A percentile compares a stretch with the other conserved stretches of the same genome.
Conservation (phyloP, 176 grass and related monocot genomes). For the Elaeis guineensis region DNA sequence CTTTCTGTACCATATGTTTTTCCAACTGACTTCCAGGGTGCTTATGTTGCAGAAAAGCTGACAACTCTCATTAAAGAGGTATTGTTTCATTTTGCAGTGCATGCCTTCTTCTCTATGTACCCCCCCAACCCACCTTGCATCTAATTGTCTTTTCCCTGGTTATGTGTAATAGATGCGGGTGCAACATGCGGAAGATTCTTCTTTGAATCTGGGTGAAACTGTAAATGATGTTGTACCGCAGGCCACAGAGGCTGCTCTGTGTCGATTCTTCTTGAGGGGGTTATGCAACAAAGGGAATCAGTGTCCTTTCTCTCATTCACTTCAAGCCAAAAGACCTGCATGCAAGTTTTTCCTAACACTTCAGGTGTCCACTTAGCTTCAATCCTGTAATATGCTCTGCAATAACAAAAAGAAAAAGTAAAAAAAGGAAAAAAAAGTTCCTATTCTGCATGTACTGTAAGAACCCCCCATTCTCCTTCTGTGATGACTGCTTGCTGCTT, state of each 20-base stretch:
- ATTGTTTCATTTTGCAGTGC: background rate
- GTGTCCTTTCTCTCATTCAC: slow-evolving; percentile 79
- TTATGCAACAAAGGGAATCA: slow-evolving; percentile 42
- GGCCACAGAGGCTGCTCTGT: slow-evolving; percentile 22
- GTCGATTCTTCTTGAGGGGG: slow-evolving; percentile 60
- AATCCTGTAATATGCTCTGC: too few species aligned
- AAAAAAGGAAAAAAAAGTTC: too few species aligned
- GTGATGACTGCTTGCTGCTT: too few species aligned
- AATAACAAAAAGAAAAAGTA: too few species aligned
- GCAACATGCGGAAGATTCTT: slow-evolving; percentile 18
- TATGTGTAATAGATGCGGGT: slow-evolving; percentile 32
- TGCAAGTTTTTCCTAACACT: slow-evolving; percentile 85
- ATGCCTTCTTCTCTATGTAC: background rate
- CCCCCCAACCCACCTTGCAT: background rate
- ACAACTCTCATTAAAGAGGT: slow-evolving; percentile 31
- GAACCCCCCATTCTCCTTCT: too few species aligned
- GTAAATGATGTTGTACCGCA: slow-evolving; percentile 13
- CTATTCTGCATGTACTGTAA: too few species aligned
- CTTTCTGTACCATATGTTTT: slow-evolving; percentile 55
- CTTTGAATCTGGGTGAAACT: slow-evolving; percentile 8
- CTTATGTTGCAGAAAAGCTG: slow-evolving; percentile 25
- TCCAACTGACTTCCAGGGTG: slow-evolving; percentile 42
- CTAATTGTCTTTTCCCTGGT: slow-evolving; percentile 1
- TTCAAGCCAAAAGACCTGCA: slow-evolving; percentile 39
- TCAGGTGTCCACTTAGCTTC: slow-evolving; percentile 23